phyloP scores from a whole-genome alignment of 164 flowering plant species.

The Vitis rotundifolia region DNA sequence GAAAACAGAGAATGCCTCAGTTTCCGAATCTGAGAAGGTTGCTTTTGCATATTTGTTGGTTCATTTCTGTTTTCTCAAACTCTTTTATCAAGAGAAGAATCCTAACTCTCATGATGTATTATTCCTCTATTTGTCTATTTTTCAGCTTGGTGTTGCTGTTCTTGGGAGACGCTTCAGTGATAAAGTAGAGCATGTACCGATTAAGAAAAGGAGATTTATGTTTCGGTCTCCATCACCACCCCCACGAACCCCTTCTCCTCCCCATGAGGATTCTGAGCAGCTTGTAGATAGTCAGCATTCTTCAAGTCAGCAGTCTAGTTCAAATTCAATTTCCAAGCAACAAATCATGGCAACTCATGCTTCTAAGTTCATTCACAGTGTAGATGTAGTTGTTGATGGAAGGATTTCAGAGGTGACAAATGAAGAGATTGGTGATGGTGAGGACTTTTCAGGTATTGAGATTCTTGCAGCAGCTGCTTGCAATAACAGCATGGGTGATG shows the following conservation, averaged over 20 bases:
- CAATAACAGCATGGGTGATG: constrained; percentile 32
- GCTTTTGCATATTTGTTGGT: constrained; percentile 1
- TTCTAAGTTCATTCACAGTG: constrained; percentile 1
- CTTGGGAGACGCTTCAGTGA: constrained; percentile 53
- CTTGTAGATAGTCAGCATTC: neutral
- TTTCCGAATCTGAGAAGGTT: constrained; percentile 76
- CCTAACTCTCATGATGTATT: neutral
- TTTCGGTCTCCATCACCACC: constrained; percentile 51
- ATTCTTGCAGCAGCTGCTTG: constrained; percentile 77
- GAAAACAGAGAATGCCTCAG: constrained; percentile 32
- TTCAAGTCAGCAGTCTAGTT: constrained; percentile 12
- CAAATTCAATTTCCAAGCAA: constrained; percentile 1
- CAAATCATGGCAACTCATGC: constrained; percentile 2
- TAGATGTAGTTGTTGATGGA: constrained; percentile 13
- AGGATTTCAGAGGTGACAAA: constrained; percentile 10
- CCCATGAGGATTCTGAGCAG: constrained; percentile 2
- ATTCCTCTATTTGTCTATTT: constrained; percentile 19
- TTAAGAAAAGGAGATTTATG: constrained; percentile 64
- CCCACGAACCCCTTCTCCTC: constrained; percentile 16
- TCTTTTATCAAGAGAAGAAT: neutral
- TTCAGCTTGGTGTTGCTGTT: constrained; percentile 57
- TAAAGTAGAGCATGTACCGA: constrained; percentile 57
- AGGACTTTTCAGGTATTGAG: constrained; percentile 68
- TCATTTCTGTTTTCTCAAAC: neutral
- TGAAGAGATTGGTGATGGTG: constrained; percentile 19